phyloP scores from a whole-genome alignment of 2,329 filamentous ascomycete species.

The Cladophialophora carrionii region DNA sequence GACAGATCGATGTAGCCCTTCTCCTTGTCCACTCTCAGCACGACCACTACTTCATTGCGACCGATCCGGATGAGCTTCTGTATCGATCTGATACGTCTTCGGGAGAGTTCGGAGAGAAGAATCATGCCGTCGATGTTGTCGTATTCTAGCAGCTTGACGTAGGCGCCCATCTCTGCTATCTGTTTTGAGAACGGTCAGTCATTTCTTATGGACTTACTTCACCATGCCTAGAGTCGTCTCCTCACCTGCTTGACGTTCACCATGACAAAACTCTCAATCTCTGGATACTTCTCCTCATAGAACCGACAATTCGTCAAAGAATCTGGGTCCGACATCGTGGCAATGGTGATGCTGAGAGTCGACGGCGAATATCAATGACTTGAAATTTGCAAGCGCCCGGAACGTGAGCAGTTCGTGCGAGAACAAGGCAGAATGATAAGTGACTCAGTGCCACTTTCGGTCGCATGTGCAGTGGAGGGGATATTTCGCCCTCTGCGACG shows the following conservation, averaged over 20 bases:
- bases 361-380: neutral
- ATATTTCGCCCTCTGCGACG: neutral
- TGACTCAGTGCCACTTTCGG: conserved; percentile 10
- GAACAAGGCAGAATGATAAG: neutral
- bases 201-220: conserved; percentile 6
- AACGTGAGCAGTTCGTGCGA: neutral
- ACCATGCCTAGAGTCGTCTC: neutral
- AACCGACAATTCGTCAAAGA: conserved; percentile 96
- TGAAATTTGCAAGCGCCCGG: neutral
- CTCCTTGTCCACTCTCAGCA: conserved; percentile 98
- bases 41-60: conserved; percentile 97
- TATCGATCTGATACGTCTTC: conserved; percentile 97
- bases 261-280: conserved; percentile 99
- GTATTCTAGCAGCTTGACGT: conserved; percentile 99
- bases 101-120: conserved; percentile 91
- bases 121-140: conserved; percentile 99
- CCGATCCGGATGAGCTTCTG: conserved; percentile 99
- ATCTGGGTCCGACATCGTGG: conserved; percentile 45
- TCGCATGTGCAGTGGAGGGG: conserved; percentile 8
- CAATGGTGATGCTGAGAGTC: neutral
- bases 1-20: conserved; percentile 99
- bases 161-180: conserved; percentile 99
- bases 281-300: conserved; percentile 96
- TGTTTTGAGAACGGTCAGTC: conserved; percentile 44
- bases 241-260: conserved; percentile 96